These are phyloP conservation scores for Echinochloa phyllopogon DNA, from an alignment of 176 grass and related monocot genomes.

Conservation along the genomic window DNA sequence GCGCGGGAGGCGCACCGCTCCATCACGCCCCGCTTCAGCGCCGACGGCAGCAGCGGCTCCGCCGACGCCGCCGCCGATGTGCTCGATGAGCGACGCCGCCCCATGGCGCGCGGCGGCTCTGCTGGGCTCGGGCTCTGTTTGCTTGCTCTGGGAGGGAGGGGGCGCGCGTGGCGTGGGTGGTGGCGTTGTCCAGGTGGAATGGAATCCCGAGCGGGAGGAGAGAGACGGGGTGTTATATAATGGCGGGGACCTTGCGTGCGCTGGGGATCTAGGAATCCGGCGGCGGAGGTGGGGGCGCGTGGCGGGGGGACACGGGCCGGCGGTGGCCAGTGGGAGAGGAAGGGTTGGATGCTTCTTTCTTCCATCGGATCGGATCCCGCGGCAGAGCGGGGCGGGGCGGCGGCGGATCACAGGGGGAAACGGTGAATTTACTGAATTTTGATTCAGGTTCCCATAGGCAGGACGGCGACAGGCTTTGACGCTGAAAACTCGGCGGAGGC, in stretches of 20 bases:
- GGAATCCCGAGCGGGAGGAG: constrained; percentile 24
- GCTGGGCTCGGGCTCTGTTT: too few relatives aligned
- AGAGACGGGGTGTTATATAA: constrained; percentile 20
- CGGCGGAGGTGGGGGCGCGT: neutral
- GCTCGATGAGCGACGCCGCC: neutral
- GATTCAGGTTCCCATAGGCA: neutral
- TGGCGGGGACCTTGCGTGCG: constrained; percentile 35
- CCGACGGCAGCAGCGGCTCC: constrained; percentile 45
- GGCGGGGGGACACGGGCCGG: neutral
- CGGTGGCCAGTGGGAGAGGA: neutral
- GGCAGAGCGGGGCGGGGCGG: neutral
- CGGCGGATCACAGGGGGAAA: neutral
- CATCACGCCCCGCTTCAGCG: neutral
- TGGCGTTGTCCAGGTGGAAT: constrained; percentile 22
- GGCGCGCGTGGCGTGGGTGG: neutral
- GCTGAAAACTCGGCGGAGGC: neutral
- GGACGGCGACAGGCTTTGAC: neutral
- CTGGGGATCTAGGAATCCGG: constrained; percentile 20
- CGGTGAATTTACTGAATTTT: neutral
- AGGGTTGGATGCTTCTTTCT: constrained; percentile 21
- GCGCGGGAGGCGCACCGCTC: constrained; percentile 35
- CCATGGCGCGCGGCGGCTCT: constrained; percentile 3
- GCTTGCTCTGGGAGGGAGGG: neutral
- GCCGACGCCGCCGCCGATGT: neutral
- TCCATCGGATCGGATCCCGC: neutral